phyloP scores from a whole-genome alignment of 352 stramenopile species.

The Pilasporangium apinafurcum region DNA sequence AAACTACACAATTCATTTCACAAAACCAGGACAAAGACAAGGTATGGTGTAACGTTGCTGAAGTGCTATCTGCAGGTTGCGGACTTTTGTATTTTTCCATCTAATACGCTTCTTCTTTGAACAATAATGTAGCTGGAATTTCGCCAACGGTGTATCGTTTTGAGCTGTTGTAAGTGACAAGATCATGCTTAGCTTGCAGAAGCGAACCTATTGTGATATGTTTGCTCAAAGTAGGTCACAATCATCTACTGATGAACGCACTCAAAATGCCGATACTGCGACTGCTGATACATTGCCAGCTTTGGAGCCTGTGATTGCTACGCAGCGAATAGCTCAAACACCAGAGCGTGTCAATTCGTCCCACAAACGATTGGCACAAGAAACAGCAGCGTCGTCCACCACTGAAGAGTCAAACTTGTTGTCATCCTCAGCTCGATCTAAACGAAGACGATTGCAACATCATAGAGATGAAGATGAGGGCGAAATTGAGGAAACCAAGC shows the following conservation, averaged over 20 bases:
- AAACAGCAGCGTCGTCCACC: too few relatives aligned
- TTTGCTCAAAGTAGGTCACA: background rate
- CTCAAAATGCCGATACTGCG: background rate
- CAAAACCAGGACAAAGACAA: conserved; percentile 32
- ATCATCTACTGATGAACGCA: background rate
- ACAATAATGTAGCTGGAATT: conserved; percentile 18
- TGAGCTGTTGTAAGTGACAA: conserved; percentile 46
- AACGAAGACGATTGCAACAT: too few relatives aligned
- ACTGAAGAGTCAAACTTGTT: too few relatives aligned
- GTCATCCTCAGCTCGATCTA: too few relatives aligned
- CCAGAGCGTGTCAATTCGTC: background rate
- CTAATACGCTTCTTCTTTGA: background rate
- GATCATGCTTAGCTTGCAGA: background rate
- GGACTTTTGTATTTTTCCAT: background rate
- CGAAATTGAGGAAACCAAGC: background rate
- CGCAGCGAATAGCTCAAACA: background rate
- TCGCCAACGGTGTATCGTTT: conserved; percentile 53
- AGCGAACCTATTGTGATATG: background rate
- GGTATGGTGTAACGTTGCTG: conserved; percentile 8
- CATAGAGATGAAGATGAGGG: too few relatives aligned
- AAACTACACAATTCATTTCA: conserved; percentile 66
- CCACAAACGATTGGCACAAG: too few relatives aligned
- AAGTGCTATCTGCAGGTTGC: background rate
- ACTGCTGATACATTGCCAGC: too few relatives aligned
- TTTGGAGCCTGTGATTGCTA: too few relatives aligned